These are phyloP conservation scores for Candida nitratophila DNA, from an alignment of 805 yeast genomes.

Conservation along the genomic window DNA sequence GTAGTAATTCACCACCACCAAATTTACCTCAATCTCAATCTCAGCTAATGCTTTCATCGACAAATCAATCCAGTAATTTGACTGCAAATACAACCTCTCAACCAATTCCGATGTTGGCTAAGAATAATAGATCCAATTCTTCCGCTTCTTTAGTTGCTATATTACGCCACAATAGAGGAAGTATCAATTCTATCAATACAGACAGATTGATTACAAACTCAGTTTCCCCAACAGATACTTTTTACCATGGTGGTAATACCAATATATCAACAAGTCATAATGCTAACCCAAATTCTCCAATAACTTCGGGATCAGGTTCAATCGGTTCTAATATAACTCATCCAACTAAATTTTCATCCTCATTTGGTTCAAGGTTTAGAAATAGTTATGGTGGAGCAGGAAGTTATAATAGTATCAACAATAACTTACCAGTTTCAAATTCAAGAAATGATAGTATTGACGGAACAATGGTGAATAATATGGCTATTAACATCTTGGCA, in stretches of 20 bases:
- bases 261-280: neutral
- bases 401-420: conserved; percentile 16
- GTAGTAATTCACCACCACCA: conserved; percentile 22
- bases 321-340: conserved; percentile 18
- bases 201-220: conserved; percentile 2
- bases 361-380: conserved; percentile 55
- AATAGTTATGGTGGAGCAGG: conserved; percentile 14
- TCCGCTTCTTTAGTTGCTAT: conserved; percentile 48
- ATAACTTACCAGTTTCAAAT: conserved; percentile 3
- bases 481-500: neutral
- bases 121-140: conserved; percentile 35
- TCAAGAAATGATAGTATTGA: conserved; percentile 24
- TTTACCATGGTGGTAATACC: neutral
- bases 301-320: conserved; percentile 12
- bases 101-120: conserved; percentile 23
- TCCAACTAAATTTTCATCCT: conserved; percentile 56
- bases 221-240: neutral
- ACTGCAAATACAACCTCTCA: conserved; percentile 17
- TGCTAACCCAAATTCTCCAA: conserved; percentile 1
- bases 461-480: conserved; percentile 4
- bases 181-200: neutral
- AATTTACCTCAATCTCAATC: neutral
- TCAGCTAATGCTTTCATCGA: neutral
- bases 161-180: conserved; percentile 32
- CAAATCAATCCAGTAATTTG: neutral